Evolutionary conservation across 192 early-diverging fungal genomes (phyloP).

Genomic region (Gaertneriomyces sp.): DNA sequence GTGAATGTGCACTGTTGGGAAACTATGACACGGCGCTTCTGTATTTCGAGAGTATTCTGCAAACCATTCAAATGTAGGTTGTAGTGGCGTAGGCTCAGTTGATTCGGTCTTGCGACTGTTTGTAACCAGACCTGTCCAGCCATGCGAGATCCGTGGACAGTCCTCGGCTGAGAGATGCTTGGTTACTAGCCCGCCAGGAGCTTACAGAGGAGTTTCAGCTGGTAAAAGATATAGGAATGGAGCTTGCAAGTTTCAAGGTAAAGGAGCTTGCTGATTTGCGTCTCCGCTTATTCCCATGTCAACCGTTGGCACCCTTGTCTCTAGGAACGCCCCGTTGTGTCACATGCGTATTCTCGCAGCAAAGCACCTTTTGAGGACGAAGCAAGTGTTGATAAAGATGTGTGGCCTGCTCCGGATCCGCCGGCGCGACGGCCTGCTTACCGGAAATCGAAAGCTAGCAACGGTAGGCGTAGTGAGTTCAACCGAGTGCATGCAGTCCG

Average conservation of each 20-base stretch:
- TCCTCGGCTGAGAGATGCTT: slow-evolving; percentile 31
- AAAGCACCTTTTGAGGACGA: slow-evolving; percentile 18
- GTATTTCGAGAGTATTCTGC: slow-evolving; percentile 53
- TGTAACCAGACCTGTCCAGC: slow-evolving; percentile 21
- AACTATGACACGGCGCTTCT: slow-evolving; percentile 55
- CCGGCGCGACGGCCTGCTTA: slow-evolving; percentile 15
- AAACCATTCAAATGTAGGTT: slow-evolving; percentile 42
- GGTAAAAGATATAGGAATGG: slow-evolving; percentile 50
- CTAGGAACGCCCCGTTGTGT: neutral
- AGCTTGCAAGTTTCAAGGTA: slow-evolving; percentile 55
- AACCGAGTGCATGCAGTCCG: too few relatives aligned
- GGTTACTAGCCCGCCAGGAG: slow-evolving; percentile 36
- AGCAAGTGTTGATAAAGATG: slow-evolving; percentile 41
- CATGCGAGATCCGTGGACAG: slow-evolving; percentile 41
- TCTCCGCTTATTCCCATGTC: too few relatives aligned
- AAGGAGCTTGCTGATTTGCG: too few relatives aligned
- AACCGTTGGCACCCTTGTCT: neutral
- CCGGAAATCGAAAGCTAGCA: slow-evolving; percentile 2
- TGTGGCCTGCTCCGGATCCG: slow-evolving; percentile 52
- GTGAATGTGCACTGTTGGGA: slow-evolving; percentile 57
- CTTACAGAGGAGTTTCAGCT: slow-evolving; percentile 46
- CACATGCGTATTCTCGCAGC: slow-evolving; percentile 4
- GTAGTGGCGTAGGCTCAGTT: neutral
- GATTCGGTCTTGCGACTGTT: neutral
- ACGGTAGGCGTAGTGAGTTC: neutral